A percentile compares a stretch with the other conserved stretches of the same genome.
These are phyloP conservation scores for Colletotrichum lini DNA, from an alignment of 2,329 filamentous ascomycete species.

Conservation along the genomic window DNA sequence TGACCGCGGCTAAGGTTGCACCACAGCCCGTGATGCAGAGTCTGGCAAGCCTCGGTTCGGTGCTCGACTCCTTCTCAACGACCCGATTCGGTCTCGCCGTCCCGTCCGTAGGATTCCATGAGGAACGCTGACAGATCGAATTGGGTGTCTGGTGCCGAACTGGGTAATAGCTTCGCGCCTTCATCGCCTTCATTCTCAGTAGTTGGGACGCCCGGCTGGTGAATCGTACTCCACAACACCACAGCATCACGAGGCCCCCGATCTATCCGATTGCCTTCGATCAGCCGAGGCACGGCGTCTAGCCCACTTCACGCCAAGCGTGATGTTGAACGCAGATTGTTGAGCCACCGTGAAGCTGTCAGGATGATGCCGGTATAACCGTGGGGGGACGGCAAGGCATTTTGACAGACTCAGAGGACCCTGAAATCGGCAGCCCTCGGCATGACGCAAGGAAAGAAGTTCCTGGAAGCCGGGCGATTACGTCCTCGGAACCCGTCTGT, in stretches of 20 bases:
- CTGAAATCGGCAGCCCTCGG: no score
- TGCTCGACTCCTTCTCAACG: no score
- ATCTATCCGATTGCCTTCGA: background rate
- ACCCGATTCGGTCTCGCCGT: no score
- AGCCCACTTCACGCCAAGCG: background rate
- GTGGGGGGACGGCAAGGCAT: background rate
- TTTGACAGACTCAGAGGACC: background rate
- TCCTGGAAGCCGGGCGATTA: background rate
- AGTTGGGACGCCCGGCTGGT: background rate
- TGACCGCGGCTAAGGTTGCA: no score
- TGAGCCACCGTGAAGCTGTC: background rate
- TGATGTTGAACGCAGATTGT: no score
- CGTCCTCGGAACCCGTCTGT: accelerated
- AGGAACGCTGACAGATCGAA: background rate
- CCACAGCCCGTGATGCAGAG: no score
- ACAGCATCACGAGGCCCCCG: background rate
- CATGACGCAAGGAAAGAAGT: background rate
- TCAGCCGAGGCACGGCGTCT: no score
- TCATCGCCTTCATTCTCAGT: background rate
- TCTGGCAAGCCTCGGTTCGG: no score
- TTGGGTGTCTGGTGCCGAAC: background rate
- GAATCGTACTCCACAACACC: background rate
- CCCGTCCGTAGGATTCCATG: no score
- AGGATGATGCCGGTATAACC: background rate
- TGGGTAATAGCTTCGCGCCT: background rate